phyloP scores from a whole-genome alignment of 768 basidiomycete species.

The Pleurotus cornucopiae region DNA sequence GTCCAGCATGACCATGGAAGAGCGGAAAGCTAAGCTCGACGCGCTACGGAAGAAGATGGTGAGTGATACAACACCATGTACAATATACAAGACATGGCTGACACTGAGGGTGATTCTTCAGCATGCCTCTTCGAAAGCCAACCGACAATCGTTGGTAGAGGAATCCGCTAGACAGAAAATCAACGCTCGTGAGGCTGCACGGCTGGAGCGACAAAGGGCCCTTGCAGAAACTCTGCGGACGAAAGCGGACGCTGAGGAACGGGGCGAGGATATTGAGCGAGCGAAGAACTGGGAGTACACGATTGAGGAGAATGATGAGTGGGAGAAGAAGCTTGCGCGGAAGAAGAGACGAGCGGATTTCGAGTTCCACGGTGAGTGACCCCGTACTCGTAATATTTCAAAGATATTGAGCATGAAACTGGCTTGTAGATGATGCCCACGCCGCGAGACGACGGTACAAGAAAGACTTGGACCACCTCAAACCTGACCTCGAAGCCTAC shows the following conservation, averaged over 20 bases:
- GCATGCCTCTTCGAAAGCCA: conserved; percentile 76
- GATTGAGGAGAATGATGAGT: conserved; percentile 92
- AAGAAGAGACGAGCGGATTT: conserved; percentile 85
- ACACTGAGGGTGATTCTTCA: conserved; percentile 21
- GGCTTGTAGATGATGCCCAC: conserved; percentile 74
- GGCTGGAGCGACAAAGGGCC: conserved; percentile 86
- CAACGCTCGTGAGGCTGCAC: conserved; percentile 73
- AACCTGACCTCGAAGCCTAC: conserved; percentile 84
- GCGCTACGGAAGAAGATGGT: conserved; percentile 80
- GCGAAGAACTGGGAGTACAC: conserved; percentile 95
- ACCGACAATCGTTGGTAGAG: conserved; percentile 80
- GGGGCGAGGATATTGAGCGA: conserved; percentile 88
- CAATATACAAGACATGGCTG: not conserved
- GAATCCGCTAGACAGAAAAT: conserved; percentile 78
- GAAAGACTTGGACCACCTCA: conserved; percentile 84
- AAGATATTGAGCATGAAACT: no score
- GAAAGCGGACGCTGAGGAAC: conserved; percentile 86
- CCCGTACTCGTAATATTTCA: not conserved
- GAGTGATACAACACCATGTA: not conserved
- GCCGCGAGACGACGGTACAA: conserved; percentile 88
- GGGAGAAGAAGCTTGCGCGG: conserved; percentile 86
- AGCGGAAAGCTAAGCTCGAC: conserved; percentile 73
- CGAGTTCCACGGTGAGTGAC: conserved; percentile 80
- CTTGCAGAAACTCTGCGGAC: conserved; percentile 81
- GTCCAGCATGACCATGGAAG: conserved; percentile 51